These are phyloP conservation scores for Neurospora sp. DNA, from an alignment of 495 filamentous ascomycete species.

Conservation along the genomic window DNA sequence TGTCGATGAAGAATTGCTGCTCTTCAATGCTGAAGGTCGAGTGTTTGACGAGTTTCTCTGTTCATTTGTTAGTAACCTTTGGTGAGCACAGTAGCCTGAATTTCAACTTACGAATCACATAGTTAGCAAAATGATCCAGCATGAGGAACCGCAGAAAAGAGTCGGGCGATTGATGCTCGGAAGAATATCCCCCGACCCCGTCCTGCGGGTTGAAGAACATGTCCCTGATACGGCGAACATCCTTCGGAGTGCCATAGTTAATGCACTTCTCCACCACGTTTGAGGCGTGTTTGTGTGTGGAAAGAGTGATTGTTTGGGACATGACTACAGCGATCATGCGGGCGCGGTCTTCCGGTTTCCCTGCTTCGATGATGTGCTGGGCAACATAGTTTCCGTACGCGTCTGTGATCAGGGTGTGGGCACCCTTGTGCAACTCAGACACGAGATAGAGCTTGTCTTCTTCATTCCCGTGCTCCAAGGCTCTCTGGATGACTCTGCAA, in stretches of 20 bases:
- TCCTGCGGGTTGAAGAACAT: constrained; percentile 50
- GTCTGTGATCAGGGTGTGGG: constrained; percentile 65
- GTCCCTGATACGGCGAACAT: constrained; percentile 61
- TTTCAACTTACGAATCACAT: constrained; percentile 78
- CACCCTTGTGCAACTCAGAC: constrained; percentile 66
- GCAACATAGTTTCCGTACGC: constrained; percentile 96
- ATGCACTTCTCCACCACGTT: constrained; percentile 98
- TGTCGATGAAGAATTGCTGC: neutral
- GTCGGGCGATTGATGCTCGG: constrained; percentile 26
- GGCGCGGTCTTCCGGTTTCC: constrained; percentile 62
- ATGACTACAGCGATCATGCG: constrained; percentile 67
- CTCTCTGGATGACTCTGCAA: constrained; percentile 88
- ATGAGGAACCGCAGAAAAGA: constrained; percentile 64
- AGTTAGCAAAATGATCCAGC: constrained; percentile 90
- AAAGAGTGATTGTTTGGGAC: constrained; percentile 58
- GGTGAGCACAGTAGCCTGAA: no score
- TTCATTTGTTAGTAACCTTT: constrained; percentile 21
- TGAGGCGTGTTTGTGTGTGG: constrained; percentile 93
- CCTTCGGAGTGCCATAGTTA: constrained; percentile 54
- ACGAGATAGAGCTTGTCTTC: constrained; percentile 61
- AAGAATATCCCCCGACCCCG: constrained; percentile 25
- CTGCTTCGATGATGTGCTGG: constrained; percentile 84
- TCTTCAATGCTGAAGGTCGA: neutral
- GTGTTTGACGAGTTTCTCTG: constrained; percentile 29
- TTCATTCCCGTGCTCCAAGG: constrained; percentile 77